A percentile compares a stretch with the other conserved stretches of the same genome.
phyloP scores from a whole-genome alignment of 2,329 filamentous ascomycete species.

The Xylaria sp. region DNA sequence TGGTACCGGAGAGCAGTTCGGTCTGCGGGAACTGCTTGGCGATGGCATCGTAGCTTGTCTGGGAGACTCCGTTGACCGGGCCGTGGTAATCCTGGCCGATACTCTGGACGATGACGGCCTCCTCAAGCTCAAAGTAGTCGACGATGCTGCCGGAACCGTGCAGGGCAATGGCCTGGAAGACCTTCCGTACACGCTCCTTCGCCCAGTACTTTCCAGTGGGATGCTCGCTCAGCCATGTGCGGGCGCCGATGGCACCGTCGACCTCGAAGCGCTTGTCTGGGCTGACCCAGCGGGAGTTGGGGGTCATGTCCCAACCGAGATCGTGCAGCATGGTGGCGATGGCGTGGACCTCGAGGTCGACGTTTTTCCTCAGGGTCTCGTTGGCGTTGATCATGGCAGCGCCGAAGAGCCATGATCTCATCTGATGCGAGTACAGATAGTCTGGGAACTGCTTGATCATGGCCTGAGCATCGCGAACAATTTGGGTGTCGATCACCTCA shows the following conservation, averaged over 20 bases:
- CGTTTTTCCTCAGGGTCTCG: slow-evolving; percentile 19
- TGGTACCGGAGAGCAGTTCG: slow-evolving; percentile 34
- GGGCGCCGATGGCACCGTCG: slow-evolving; percentile 39
- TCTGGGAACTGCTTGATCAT: slow-evolving; percentile 33
- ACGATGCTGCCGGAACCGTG: slow-evolving; percentile 26
- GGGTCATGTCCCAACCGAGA: slow-evolving; percentile 37
- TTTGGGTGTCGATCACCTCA: slow-evolving; percentile 37
- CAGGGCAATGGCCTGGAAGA: slow-evolving; percentile 34
- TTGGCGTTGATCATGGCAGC: slow-evolving; percentile 36
- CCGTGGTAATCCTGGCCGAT: slow-evolving; percentile 35
- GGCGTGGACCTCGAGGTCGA: slow-evolving; percentile 39
- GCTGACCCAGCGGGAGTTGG: slow-evolving; percentile 33
- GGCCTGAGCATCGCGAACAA: slow-evolving; percentile 35
- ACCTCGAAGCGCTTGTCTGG: slow-evolving; percentile 40
- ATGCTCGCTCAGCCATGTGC: slow-evolving; percentile 35
- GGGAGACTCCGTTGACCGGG: slow-evolving; percentile 24
- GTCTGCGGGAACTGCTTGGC: slow-evolving; percentile 27
- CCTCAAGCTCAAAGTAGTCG: slow-evolving; percentile 33
- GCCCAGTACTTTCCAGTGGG: slow-evolving; percentile 35
- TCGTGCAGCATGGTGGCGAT: slow-evolving; percentile 39
- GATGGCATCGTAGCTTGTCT: slow-evolving; percentile 18
- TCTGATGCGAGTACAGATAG: slow-evolving; percentile 35
- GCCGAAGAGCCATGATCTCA: slow-evolving; percentile 38
- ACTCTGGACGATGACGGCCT: slow-evolving; percentile 29
- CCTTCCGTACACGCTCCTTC: slow-evolving; percentile 32